Conservation (phyloP, 805 yeast species). For the Starmerella cellae region DNA sequence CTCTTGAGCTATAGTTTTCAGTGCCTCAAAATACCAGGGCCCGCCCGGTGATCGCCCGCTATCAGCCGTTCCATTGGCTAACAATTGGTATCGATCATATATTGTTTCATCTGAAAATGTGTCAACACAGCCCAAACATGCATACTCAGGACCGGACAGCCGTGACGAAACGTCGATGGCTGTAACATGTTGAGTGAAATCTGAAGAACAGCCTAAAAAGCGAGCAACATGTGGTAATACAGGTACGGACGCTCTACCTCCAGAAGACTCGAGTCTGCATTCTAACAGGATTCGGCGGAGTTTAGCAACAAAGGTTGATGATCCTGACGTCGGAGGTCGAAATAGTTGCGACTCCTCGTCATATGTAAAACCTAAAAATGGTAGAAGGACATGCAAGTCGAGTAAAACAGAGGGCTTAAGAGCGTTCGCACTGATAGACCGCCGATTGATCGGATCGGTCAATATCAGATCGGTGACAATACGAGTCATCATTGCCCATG, state of each 20-base stretch:
- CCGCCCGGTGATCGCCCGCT: conserved; percentile 5
- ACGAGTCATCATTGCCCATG: conserved; percentile 10
- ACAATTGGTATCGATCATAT: conserved; percentile 35
- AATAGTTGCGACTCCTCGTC: conserved; percentile 11
- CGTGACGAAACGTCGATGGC: neutral
- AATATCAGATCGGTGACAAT: conserved; percentile 9
- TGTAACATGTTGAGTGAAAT: neutral
- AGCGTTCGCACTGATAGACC: conserved; percentile 1
- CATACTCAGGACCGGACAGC: conserved; percentile 17
- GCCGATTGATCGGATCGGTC: conserved; percentile 3
- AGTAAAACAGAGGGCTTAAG: conserved; percentile 1
- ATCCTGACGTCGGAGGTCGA: conserved; percentile 9
- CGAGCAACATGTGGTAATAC: conserved; percentile 3
- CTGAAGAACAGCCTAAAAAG: conserved; percentile 1
- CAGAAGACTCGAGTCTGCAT: conserved; percentile 3
- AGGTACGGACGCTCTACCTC: conserved; percentile 1
- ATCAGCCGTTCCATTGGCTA: conserved; percentile 22
- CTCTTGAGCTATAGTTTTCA: conserved; percentile 38
- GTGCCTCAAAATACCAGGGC: conserved; percentile 47
- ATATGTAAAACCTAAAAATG: conserved; percentile 21
- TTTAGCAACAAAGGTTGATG: neutral
- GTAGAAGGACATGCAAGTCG: conserved; percentile 12
- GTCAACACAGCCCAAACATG: conserved; percentile 14
- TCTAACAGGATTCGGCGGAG: conserved; percentile 13
- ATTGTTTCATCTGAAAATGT: conserved; percentile 34